A percentile compares a stretch with the other conserved stretches of the same genome.
These are phyloP conservation scores for Lepiota brunneoincarnata DNA, from an alignment of 768 basidiomycete species.

Conservation along the genomic window DNA sequence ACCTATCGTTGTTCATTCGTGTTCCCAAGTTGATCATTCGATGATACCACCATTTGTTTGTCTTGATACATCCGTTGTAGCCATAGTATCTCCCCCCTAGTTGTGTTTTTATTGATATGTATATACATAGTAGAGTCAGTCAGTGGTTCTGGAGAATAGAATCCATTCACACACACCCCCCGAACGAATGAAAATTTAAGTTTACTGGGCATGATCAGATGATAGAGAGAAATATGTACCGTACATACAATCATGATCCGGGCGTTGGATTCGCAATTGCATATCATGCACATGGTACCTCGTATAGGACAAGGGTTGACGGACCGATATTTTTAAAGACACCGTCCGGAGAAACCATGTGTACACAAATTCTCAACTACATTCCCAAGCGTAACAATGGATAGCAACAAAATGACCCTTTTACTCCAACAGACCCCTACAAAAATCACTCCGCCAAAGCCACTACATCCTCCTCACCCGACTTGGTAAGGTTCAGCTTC, in stretches of 20 bases:
- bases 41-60: background rate
- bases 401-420: no score
- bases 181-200: no score
- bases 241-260: no score
- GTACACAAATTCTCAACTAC: no score
- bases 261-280: no score
- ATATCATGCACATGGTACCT: no score
- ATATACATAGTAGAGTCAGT: background rate
- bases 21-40: background rate
- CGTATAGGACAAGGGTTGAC: no score
- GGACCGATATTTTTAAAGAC: no score
- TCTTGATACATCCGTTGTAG: background rate
- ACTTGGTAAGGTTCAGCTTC: constrained; percentile 59
- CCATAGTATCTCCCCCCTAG: constrained; percentile 7
- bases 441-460: constrained; percentile 24
- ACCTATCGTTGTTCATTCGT: background rate
- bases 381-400: no score
- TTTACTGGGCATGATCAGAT: no score
- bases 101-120: constrained; percentile 11
- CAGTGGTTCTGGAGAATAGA: constrained; percentile 4
- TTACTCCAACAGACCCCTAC: background rate
- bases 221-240: no score
- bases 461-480: constrained; percentile 27
- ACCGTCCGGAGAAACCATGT: no score
- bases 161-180: background rate